Evolutionary conservation across 495 filamentous ascomycete species (phyloP).

Genomic region (Neurospora sp.): DNA sequence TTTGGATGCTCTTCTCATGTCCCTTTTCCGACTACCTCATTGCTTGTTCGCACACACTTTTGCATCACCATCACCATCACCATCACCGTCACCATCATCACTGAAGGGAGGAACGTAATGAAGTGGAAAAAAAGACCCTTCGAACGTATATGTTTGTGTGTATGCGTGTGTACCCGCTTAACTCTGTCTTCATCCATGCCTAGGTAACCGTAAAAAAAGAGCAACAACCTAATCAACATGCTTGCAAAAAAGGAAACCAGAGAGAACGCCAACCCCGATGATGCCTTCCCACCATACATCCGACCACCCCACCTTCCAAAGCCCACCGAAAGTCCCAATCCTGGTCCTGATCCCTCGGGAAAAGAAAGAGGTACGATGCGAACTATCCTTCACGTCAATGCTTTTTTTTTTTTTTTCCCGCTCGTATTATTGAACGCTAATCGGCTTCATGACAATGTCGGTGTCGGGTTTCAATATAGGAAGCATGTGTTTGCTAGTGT

Average conservation of each 20-base stretch:
- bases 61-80: not conserved
- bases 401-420: not conserved
- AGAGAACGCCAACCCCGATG: not conserved
- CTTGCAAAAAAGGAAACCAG: not conserved
- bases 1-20: not conserved
- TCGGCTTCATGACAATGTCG: not conserved
- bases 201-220: not conserved
- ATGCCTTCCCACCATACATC: not conserved
- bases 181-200: not conserved
- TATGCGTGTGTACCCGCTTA: not conserved
- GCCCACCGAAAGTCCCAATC: not conserved
- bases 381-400: not conserved
- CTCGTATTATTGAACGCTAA: not conserved
- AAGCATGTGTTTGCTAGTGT: not conserved
- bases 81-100: not conserved
- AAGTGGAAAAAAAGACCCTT: not conserved
- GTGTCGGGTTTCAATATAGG: not conserved
- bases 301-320: not conserved
- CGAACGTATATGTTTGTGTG: not conserved
- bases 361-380: not conserved
- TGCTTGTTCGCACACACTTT: not conserved
- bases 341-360: not conserved
- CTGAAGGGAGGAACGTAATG: not conserved
- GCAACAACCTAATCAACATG: not conserved
- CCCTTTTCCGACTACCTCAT: not conserved